A percentile compares a stretch with the other conserved stretches of the same genome.
Evolutionary conservation across 441 rosid species (phyloP).

Genomic region (Euphorbia corollata): DNA sequence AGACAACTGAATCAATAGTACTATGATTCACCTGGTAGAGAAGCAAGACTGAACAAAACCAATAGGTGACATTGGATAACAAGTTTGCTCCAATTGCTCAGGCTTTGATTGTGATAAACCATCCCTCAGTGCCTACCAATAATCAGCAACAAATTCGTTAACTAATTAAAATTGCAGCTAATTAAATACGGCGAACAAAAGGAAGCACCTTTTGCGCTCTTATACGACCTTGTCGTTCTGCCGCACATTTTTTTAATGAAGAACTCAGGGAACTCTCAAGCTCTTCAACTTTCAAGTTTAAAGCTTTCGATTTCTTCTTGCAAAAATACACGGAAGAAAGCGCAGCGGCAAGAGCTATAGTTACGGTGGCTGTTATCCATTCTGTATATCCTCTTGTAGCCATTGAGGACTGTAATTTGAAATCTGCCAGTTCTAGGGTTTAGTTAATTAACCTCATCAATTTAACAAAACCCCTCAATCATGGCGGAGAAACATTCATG

Average conservation of each 20-base stretch:
- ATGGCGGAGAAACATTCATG: no score
- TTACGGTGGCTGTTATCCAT: conserved; percentile 24
- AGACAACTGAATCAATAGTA: neutral
- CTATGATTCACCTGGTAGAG: conserved; percentile 53
- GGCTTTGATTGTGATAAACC: conserved; percentile 42
- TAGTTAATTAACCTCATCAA: neutral
- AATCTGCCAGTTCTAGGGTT: neutral
- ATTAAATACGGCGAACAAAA: neutral
- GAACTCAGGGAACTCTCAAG: conserved; percentile 56
- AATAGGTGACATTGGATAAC: conserved; percentile 75
- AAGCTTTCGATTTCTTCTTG: conserved; percentile 30
- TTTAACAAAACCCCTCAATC: no score
- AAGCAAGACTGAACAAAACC: conserved; percentile 79
- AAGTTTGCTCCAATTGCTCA: conserved; percentile 30
- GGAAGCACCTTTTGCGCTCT: conserved; percentile 65
- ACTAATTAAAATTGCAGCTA: neutral
- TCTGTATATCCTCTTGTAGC: conserved; percentile 16
- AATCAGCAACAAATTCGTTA: neutral
- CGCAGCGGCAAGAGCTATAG: conserved; percentile 35
- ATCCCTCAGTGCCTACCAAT: conserved; percentile 52
- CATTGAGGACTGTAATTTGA: conserved; percentile 10
- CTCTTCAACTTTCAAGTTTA: conserved; percentile 30
- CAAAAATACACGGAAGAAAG: conserved; percentile 39
- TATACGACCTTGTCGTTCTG: conserved; percentile 85
- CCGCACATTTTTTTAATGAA: conserved; percentile 45